Base-by-base conservation (phyloP, 805 yeast genomes). In the Ogataea chonburiensis region DNA sequence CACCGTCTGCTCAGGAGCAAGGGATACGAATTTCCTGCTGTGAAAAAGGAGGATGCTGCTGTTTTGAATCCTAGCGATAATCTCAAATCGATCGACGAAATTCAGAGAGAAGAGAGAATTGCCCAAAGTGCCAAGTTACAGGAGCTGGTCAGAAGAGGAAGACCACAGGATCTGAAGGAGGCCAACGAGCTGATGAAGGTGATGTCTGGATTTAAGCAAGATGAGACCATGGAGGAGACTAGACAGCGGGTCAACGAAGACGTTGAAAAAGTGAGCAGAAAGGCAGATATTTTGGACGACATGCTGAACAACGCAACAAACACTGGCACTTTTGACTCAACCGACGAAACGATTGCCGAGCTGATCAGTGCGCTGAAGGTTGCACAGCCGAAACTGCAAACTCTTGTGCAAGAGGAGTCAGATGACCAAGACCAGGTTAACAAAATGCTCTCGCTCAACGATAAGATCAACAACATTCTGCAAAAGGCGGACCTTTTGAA, bases 171-270 rank as follows among this genome's bases (percentile, higher is more conserved):
- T 64, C 74, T 93, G 55, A 86, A 82, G 52, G 98, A 93, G 62
- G 99, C 99, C 28, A 93, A 93, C 62, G 86, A 85, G 50, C 73
- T 93, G 61, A 93, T 93, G 98, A 88, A 91, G 60, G 79, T 93
- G 49, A 88, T 93, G 96, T 95, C 98, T 5, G 99, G 99, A 5
- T 93, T 87, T 68, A 85, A 85, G 60, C 87, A 85, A 53, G 96
- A 88, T 58, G 77, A 79, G 43, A 67, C 73, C 13, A 67, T 73
- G 43, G 76, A 77, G 37, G 85, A 81, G 51, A 84, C 87, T 47
- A 79, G 78, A 54, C 86, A 84, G 38, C 78, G 84, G 50, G 82
- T 89, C 21, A 79, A 81, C 21, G 86, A 83, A 46, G 98, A 93
- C 55, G 69, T 93, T 35, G 86, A 84, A 31, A 81, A 85, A 57